Evolutionary conservation across 345 rosid species (phyloP), one percentile per base, ranked within the genome.

Genomic region (Dipteronia sinensis): DNA sequence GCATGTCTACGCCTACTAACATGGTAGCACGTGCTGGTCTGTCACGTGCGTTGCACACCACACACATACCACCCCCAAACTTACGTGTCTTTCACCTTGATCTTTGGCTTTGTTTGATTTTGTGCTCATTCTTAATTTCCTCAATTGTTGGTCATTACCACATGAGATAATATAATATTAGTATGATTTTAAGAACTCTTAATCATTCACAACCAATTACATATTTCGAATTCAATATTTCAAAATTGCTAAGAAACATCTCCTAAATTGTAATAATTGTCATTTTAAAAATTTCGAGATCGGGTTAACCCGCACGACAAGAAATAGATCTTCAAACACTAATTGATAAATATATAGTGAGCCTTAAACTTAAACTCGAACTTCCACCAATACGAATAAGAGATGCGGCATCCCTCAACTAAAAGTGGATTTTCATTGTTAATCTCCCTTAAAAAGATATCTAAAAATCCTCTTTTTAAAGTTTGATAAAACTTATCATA

Each of bases 21-120:
- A 70, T 78, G 88, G 44, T 75, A 29, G 74, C 88, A 85, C 85
- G 87, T 81, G 90, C 79, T 11, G 22, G 15, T 4, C 2, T 4
- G 42, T 73, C 86, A 79, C 84, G 83, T 75, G 85, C 61, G 4
- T 27, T 12, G 74, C 76, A 69, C 84, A 4, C 71, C 71, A 1
- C 46, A 42, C 46, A 42, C 46, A 7, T 6, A 8, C 11, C 9
- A 42, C 46, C 46, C 46, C 78, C 11, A 0, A 23, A 19, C 46
- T 34, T 71, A 75, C 71, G 63, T 65, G 77, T 47, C 51, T 27
- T 51, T 42, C 8, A 42, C 46, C 46, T 42, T 42, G 2, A 42
- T 8, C 46, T 8, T 42, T 42, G 46, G 46, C 46, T 42, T 42
- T 42, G 46, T 42, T 42, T 42, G 46, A 42, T 10, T 42, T 42